Base-by-base conservation (phyloP, 208 protist genomes). In the Wallacemonas sp. region DNA sequence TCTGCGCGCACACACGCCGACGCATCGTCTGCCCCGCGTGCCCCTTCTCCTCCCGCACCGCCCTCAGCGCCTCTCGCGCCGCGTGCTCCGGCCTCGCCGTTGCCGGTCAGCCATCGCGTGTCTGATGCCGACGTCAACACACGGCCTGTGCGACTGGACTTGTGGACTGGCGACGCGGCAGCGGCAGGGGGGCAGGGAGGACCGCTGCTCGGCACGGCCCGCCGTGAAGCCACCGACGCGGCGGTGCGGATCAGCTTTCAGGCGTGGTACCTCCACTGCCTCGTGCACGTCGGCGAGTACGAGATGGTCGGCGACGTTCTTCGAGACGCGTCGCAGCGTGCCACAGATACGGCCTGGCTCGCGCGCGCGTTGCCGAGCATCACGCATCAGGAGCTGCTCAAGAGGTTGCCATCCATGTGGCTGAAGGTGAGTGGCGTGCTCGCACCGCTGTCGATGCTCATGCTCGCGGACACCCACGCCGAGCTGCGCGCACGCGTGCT, bases 251-350 rank as follows among this genome's bases (percentile, higher is more conserved):
- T 75, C 25, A 59, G 29, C n/a, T 82, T 76, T 31, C 54, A 80
- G 2, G 81, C 77, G 42, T 74, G 77, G 73, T 79, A 81, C 45
- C 66, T 89, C 26, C 69, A 69, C 42, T 85, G 78, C 49, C 66
- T 89, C 22, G 26, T 89, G 11, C 28, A 50, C 4, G 55, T 65
- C 29, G 54, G 64, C 0, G 28, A 42, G 29, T 26, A 52, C 25
- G 31, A 67, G 41, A 76, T 76, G 0, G 66, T 78, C 23, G 68
- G 67, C 20, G 45, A 62, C 22, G 46, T 83, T 23, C 67, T 72
- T 42, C 42, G 50, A 0, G 61, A 67, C 25, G 57, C 23, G 16
- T 28, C 46, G 0, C 2, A 2, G 44, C 44, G 44, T 5, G 44
- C 44, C 5, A 22, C 8, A 16, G 20, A 49, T 16, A 25, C 44